Conservation (phyloP, 495 filamentous ascomycete species). For the Neurospora sp. region DNA sequence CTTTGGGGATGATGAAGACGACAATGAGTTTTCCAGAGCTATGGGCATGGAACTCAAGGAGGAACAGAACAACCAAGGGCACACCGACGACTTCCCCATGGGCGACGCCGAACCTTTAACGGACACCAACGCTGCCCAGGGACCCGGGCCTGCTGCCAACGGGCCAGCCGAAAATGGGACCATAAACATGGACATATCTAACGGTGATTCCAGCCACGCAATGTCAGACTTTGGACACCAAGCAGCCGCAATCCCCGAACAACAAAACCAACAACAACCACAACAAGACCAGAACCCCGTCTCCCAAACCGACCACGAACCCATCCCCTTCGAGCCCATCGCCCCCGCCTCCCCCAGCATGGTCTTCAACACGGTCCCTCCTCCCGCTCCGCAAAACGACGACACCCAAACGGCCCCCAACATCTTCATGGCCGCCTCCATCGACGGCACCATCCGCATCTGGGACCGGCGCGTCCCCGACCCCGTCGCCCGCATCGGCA, state of each 20-base stretch:
- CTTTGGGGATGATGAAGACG: slow-evolving; percentile 61
- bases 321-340: slow-evolving; percentile 11
- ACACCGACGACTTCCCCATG: slow-evolving; percentile 36
- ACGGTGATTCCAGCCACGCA: slow-evolving; percentile 19
- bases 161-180: background rate
- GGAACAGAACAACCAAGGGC: slow-evolving; percentile 27
- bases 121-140: background rate
- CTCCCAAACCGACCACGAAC: slow-evolving; percentile 7
- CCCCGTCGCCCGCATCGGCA: slow-evolving; percentile 68
- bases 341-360: slow-evolving; percentile 20
- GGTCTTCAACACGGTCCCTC: slow-evolving; percentile 16
- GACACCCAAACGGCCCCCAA: slow-evolving; percentile 44
- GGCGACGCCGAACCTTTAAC: slow-evolving; percentile 12
- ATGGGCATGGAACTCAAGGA: slow-evolving; percentile 48
- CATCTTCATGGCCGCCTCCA: slow-evolving; percentile 77
- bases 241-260: slow-evolving; percentile 4
- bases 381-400: slow-evolving; percentile 22
- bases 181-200: slow-evolving; percentile 14
- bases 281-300: slow-evolving; percentile 4
- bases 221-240: slow-evolving; percentile 11
- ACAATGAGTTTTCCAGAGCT: slow-evolving; percentile 75
- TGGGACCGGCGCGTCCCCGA: slow-evolving; percentile 79
- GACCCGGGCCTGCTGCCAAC: background rate
- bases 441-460: slow-evolving; percentile 78
- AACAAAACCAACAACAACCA: background rate